phyloP scores from a whole-genome alignment of 1,284 basidiomycete genomes.

The Sanguinoderma infundibulare region DNA sequence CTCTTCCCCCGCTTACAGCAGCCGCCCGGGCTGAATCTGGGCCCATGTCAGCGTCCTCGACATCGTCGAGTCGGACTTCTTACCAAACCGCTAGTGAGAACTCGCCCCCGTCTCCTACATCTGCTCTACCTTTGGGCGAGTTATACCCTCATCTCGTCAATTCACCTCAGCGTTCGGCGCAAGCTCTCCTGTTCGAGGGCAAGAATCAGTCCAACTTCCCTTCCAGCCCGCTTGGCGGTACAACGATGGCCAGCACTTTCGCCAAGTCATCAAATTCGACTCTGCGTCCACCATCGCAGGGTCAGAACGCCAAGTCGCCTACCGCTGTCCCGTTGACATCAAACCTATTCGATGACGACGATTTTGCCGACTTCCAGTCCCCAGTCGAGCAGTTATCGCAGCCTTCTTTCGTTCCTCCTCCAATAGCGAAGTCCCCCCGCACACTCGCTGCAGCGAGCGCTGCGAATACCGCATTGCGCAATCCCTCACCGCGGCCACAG shows the following conservation, averaged over 20 bases:
- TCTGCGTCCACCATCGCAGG: constrained; percentile 1
- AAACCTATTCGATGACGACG: constrained; percentile 31
- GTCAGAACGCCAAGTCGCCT: not conserved
- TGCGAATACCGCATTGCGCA: not conserved
- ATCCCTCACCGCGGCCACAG: not conserved
- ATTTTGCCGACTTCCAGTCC: constrained; percentile 39
- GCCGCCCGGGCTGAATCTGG: constrained; percentile 42
- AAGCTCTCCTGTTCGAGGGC: constrained; percentile 8
- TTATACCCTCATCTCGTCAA: constrained; percentile 20
- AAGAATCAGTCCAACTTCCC: not conserved
- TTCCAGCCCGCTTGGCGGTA: not conserved
- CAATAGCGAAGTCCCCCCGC: constrained; percentile 22
- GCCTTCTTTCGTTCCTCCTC: constrained; percentile 10
- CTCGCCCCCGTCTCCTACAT: constrained; percentile 17
- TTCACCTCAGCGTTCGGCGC: constrained; percentile 14
- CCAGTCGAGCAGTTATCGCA: constrained; percentile 8
- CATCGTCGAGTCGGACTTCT: constrained; percentile 18
- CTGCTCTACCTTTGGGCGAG: constrained; percentile 17
- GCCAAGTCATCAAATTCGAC: not conserved
- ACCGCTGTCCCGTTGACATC: constrained; percentile 8
- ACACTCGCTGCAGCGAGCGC: constrained; percentile 2
- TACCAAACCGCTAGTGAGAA: constrained; percentile 19
- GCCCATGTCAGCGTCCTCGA: constrained; percentile 23
- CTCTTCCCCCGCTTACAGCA: constrained; percentile 41
- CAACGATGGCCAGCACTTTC: constrained; percentile 15